Conservation (phyloP, 495 filamentous ascomycete species). For the Zalerion maritima region DNA sequence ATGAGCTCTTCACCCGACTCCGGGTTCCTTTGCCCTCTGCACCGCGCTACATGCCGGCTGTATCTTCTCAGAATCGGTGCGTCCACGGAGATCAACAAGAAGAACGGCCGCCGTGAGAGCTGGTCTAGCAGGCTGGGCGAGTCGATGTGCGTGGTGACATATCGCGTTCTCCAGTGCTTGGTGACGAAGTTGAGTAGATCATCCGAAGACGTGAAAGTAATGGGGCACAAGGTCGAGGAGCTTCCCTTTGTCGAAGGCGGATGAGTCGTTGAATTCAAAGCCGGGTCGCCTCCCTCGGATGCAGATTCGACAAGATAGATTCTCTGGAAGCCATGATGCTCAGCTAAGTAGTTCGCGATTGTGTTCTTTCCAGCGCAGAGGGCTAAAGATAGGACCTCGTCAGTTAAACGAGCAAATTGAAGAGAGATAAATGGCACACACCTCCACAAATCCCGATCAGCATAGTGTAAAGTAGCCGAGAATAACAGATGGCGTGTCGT, state of each 20-base stretch:
- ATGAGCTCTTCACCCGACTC: constrained; percentile 20
- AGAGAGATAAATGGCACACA: too few species aligned
- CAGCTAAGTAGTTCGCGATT: constrained; percentile 67
- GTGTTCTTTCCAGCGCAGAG: constrained; percentile 84
- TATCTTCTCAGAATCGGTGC: too few species aligned
- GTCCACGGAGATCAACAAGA: constrained; percentile 82
- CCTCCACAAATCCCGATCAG: too few species aligned
- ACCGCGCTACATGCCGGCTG: too few species aligned
- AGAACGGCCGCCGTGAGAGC: constrained; percentile 70
- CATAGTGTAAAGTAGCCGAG: too few species aligned
- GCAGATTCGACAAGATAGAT: constrained; percentile 28
- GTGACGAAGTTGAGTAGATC: constrained; percentile 73
- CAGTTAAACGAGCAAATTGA: too few species aligned
- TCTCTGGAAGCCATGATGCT: constrained; percentile 58
- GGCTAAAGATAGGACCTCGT: too few species aligned
- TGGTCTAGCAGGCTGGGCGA: constrained; percentile 52
- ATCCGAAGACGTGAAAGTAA: constrained; percentile 41
- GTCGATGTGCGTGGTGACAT: constrained; percentile 72
- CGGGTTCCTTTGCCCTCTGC: too few species aligned
- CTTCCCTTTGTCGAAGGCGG: background rate
- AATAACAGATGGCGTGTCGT: too few species aligned
- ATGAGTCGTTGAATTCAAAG: constrained; percentile 7
- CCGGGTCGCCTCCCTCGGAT: background rate
- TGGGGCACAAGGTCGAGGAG: constrained; percentile 5
- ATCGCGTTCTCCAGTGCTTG: constrained; percentile 63